Conservation (phyloP, 805 yeast species). For the Brettanomyces naardenensis region DNA sequence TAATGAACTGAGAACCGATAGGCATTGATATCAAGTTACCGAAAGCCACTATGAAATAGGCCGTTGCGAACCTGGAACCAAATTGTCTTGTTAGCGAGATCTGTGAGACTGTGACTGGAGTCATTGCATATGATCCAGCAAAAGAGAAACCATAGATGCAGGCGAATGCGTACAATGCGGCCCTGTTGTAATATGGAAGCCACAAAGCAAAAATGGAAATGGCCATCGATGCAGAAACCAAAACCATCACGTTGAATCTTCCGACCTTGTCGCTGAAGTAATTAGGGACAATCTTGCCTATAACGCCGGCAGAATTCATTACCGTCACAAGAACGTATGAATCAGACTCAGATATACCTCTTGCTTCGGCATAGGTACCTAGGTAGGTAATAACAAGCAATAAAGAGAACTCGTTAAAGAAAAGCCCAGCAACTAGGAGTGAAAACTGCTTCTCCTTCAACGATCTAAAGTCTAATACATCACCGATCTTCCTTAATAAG, state of each 20-base stretch:
- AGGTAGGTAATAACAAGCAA: constrained; percentile 42
- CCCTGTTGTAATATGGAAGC: constrained; percentile 44
- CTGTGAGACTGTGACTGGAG: constrained; percentile 55
- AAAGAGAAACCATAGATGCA: constrained; percentile 42
- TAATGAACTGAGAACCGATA: constrained; percentile 40
- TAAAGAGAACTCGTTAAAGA: constrained; percentile 41
- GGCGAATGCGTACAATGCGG: constrained; percentile 43
- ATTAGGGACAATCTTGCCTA: constrained; percentile 26
- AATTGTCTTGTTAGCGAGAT: constrained; percentile 52
- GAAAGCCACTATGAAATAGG: constrained; percentile 51
- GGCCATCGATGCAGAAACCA: constrained; percentile 36
- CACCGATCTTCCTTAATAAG: constrained; percentile 12
- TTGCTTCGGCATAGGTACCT: constrained; percentile 44
- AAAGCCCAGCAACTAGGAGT: constrained; percentile 32
- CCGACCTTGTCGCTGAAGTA: constrained; percentile 33
- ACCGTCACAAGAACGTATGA: constrained; percentile 43
- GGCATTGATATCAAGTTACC: constrained; percentile 39
- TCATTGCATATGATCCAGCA: constrained; percentile 50
- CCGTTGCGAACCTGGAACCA: constrained; percentile 65
- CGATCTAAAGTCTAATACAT: constrained; percentile 31
- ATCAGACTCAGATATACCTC: constrained; percentile 34
- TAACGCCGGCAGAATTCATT: constrained; percentile 37
- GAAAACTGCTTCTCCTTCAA: constrained; percentile 31
- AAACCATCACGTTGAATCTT: constrained; percentile 43
- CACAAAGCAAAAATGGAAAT: constrained; percentile 46